phyloP scores from a whole-genome alignment of 169 alveolate genomes.

The Plasmodium cynomolgi region DNA sequence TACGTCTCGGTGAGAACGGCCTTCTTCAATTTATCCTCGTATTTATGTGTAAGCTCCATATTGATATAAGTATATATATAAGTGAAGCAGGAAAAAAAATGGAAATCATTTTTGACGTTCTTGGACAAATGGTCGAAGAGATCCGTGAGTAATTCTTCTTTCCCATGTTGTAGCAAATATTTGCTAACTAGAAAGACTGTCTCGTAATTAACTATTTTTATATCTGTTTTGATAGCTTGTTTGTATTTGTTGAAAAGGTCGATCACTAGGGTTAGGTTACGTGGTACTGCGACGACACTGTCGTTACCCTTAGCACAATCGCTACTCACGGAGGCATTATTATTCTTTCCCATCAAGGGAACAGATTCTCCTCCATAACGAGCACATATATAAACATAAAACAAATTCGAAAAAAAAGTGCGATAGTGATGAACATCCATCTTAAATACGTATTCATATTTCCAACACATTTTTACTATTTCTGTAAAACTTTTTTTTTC shows the following conservation, averaged over 20 bases:
- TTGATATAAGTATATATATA: constrained; percentile 56
- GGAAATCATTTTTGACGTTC: constrained; percentile 18
- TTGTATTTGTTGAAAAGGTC: constrained; percentile 52
- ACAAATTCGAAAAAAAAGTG: constrained; percentile 42
- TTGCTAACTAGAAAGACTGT: constrained; percentile 54
- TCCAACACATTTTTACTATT: constrained; percentile 18
- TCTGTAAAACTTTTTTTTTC: constrained; percentile 52
- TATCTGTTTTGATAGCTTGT: constrained; percentile 7
- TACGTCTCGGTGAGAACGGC: constrained; percentile 45
- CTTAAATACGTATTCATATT: constrained; percentile 37
- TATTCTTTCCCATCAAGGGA: neutral
- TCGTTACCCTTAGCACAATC: neutral
- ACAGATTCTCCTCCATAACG: neutral
- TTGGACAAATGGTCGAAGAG: constrained; percentile 28
- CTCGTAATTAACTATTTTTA: constrained; percentile 23
- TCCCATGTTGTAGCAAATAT: constrained; percentile 27
- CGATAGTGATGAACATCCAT: constrained; percentile 3
- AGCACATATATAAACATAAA: constrained; percentile 48
- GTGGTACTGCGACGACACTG: neutral
- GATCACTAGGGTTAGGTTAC: constrained; percentile 4
- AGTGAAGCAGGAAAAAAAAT: constrained; percentile 28
- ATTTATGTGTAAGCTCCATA: constrained; percentile 25
- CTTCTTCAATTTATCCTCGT: constrained; percentile 51
- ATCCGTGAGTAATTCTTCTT: constrained; percentile 9
- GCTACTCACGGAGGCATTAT: neutral